phyloP scores from a whole-genome alignment of 345 rosid genomes.

The Abelmoschus esculentus region DNA sequence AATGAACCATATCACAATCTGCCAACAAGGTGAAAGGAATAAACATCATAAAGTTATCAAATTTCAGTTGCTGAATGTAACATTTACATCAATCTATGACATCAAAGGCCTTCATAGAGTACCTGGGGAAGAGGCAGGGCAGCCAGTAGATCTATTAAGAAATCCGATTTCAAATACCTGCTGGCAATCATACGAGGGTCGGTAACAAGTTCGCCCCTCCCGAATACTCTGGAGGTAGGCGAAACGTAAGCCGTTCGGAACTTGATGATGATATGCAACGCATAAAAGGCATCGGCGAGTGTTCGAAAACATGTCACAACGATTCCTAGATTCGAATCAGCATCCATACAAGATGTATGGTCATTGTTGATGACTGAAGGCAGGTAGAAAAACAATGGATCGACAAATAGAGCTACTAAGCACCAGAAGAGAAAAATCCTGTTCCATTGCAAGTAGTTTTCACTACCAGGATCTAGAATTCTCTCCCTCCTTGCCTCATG shows the following conservation, averaged over 20 bases:
- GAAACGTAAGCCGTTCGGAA: conserved; percentile 76
- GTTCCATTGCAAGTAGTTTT: conserved; percentile 56
- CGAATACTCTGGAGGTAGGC: conserved; percentile 67
- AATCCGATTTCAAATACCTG: conserved; percentile 62
- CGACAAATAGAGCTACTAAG: conserved; percentile 68
- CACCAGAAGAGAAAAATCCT: conserved; percentile 70
- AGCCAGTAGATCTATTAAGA: conserved; percentile 48
- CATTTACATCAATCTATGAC: neutral
- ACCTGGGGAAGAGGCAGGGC: conserved; percentile 20
- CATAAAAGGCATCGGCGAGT: conserved; percentile 59
- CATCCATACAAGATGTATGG: conserved; percentile 11
- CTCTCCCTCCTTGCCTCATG: conserved; percentile 47
- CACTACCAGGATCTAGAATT: conserved; percentile 31
- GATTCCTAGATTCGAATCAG: conserved; percentile 51
- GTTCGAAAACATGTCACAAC: conserved; percentile 60
- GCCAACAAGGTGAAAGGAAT: conserved; percentile 7
- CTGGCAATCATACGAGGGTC: conserved; percentile 57
- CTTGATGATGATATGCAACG: conserved; percentile 53
- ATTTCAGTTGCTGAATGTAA: neutral
- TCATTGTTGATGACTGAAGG: conserved; percentile 44
- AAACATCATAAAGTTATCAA: neutral
- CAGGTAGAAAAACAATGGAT: conserved; percentile 75
- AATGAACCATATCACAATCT: conserved; percentile 84
- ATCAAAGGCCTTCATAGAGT: neutral
- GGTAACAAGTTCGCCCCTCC: conserved; percentile 75